A percentile compares a stretch with the other conserved stretches of the same genome.
Evolutionary conservation across 2,329 filamentous ascomycete species (phyloP).

Genomic region (Coniochaeta sp.): DNA sequence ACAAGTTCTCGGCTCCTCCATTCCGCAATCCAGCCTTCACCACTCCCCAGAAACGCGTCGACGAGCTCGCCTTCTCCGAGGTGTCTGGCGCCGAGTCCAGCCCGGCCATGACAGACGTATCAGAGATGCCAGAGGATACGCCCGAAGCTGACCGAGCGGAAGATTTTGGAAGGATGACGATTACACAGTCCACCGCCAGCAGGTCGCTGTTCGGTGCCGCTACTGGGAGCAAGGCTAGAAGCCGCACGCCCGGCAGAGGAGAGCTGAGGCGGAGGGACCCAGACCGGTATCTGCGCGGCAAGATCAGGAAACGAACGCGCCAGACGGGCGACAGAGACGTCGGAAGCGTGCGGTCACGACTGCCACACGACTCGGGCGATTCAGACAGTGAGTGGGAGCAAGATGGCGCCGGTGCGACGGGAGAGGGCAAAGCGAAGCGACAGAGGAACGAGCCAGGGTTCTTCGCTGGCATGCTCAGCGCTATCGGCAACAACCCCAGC

Average conservation of each 20-base stretch:
- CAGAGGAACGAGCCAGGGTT: slow-evolving; percentile 19
- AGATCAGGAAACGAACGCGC: slow-evolving; percentile 47
- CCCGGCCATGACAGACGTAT: slow-evolving; percentile 49
- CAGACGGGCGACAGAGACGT: slow-evolving; percentile 44
- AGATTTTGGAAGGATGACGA: slow-evolving; percentile 32
- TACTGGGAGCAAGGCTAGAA: slow-evolving; percentile 27
- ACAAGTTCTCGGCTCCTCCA: slow-evolving; percentile 35
- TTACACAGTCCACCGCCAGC: slow-evolving; percentile 38
- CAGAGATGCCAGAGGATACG: slow-evolving; percentile 43
- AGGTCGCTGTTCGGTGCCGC: slow-evolving; percentile 38
- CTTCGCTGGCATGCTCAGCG: slow-evolving; percentile 37
- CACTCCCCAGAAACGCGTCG: slow-evolving; percentile 51
- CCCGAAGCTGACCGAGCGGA: slow-evolving; percentile 41
- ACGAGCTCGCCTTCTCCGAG: slow-evolving; percentile 46
- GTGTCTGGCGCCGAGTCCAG: slow-evolving; percentile 52
- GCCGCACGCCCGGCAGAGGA: slow-evolving; percentile 50
- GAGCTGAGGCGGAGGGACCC: slow-evolving; percentile 46
- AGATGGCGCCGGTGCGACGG: slow-evolving; percentile 15
- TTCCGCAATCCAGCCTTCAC: slow-evolving; percentile 60
- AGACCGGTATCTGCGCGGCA: slow-evolving; percentile 29
- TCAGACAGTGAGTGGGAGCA: slow-evolving; percentile 35
- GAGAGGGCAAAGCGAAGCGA: slow-evolving; percentile 8
- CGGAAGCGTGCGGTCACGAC: slow-evolving; percentile 37
- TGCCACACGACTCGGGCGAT: slow-evolving; percentile 39
- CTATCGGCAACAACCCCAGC: slow-evolving; percentile 49